Evolutionary conservation across 2,329 filamentous ascomycete genomes (phyloP).

Genomic region (Penicillium nordicum): DNA sequence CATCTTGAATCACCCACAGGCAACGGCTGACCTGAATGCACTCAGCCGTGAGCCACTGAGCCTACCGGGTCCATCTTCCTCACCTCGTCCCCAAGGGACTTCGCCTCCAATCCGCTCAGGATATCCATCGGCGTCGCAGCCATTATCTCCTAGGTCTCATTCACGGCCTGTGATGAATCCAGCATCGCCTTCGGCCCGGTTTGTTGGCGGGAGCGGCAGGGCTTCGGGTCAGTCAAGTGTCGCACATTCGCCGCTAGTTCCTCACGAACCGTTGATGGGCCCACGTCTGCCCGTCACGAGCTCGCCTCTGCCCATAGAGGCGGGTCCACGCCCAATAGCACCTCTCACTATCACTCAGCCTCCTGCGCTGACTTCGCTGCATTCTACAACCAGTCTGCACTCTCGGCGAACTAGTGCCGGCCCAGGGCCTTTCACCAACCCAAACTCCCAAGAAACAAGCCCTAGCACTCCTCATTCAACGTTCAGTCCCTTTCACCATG

Average conservation of each 20-base stretch:
- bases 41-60: conserved; percentile 23
- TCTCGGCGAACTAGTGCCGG: conserved; percentile 32
- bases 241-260: conserved; percentile 34
- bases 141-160: conserved; percentile 32
- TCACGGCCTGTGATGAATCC: conserved; percentile 34
- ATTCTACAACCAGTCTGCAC: conserved; percentile 35
- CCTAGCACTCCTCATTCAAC: conserved; percentile 34
- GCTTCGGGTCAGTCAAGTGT: conserved; percentile 32
- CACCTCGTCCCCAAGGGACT: conserved; percentile 29
- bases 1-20: conserved; percentile 39
- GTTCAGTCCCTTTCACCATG: conserved; percentile 31
- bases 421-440: conserved; percentile 26
- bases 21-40: conserved; percentile 13
- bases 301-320: conserved; percentile 27
- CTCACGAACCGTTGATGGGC: conserved; percentile 31
- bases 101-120: conserved; percentile 28
- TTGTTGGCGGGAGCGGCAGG: conserved; percentile 27
- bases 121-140: conserved; percentile 26
- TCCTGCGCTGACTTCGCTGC: conserved; percentile 22
- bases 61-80: conserved; percentile 20
- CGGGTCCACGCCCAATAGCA: conserved; percentile 22
- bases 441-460: conserved; percentile 36
- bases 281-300: conserved; percentile 26
- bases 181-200: conserved; percentile 37
- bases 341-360: conserved; percentile 17